Percentiles rank a stretch among this genome's conserved stretches.
phyloP scores from a whole-genome alignment of 2,329 filamentous ascomycete genomes.

The Cordyceps cicadae region DNA sequence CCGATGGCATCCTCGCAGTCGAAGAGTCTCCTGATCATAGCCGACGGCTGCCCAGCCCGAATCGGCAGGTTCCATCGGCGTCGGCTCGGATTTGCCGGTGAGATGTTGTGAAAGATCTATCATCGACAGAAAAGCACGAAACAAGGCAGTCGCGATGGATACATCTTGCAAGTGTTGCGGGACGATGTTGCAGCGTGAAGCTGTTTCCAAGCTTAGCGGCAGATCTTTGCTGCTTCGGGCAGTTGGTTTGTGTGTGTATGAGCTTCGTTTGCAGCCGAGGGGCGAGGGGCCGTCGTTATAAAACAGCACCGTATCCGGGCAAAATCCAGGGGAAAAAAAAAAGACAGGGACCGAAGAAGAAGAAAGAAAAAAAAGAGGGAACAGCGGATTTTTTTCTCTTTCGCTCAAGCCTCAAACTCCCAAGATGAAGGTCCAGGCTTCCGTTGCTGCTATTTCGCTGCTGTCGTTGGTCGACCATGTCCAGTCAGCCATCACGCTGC shows the following conservation, averaged over 20 bases:
- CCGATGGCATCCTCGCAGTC: background rate
- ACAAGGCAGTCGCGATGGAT: background rate
- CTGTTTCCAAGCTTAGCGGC: background rate
- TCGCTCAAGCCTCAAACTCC: background rate
- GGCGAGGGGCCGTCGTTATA: background rate
- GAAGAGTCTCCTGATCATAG: background rate
- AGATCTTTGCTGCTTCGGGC: conserved; percentile 6
- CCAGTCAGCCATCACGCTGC: conserved; percentile 8
- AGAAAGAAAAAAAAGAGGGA: background rate
- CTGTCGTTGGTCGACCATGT: conserved; percentile 6
- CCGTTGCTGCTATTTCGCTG: background rate
- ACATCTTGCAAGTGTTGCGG: background rate
- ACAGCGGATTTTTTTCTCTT: background rate
- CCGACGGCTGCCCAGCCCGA: background rate
- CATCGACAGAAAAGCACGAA: background rate
- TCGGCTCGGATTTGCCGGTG: background rate
- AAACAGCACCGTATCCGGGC: background rate
- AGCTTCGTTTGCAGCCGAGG: background rate
- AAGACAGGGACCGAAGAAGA: too few species aligned
- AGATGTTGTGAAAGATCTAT: background rate
- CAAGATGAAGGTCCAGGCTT: conserved; percentile 4
- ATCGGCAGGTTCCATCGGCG: background rate
- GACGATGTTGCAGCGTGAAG: conserved; percentile 2
- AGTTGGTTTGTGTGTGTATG: conserved; percentile 1
- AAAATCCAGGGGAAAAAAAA: background rate